Percentiles rank a stretch among this genome's conserved stretches.
These are phyloP conservation scores for Heliamphora exappendiculata DNA, from an alignment of 148 eudicot genomes.

Conservation along the genomic window DNA sequence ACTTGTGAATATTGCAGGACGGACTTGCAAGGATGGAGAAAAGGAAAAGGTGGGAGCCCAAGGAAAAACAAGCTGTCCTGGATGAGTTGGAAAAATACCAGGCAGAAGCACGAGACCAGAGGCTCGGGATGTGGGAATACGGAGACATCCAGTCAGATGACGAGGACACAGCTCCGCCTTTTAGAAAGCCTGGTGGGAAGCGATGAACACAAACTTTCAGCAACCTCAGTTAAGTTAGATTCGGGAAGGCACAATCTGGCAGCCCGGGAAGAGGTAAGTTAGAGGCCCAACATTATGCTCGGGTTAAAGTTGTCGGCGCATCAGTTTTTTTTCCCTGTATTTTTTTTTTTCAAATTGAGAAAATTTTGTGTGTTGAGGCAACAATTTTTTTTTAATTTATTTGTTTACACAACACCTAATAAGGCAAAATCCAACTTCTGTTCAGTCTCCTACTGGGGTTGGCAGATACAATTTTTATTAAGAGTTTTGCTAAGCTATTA, in stretches of 20 bases:
- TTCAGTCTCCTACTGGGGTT: background rate
- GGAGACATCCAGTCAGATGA: conserved; percentile 82
- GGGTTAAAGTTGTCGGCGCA: background rate
- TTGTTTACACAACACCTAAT: background rate
- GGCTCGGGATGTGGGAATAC: conserved; percentile 78
- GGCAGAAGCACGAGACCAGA: conserved; percentile 52
- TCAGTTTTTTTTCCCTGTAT: background rate
- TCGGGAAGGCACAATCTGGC: background rate
- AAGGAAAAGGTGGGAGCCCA: conserved; percentile 52
- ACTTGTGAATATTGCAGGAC: conserved; percentile 36
- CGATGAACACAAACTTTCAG: conserved; percentile 28
- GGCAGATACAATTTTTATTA: background rate
- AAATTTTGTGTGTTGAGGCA: background rate
- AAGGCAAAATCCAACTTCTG: background rate
- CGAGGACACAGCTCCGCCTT: conserved; percentile 58
- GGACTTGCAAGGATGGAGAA: conserved; percentile 84
- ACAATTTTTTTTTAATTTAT: conserved; percentile 16
- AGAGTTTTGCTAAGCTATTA: background rate
- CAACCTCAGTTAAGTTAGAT: background rate
- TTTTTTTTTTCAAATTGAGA: background rate
- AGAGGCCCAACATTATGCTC: background rate
- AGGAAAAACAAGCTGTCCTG: conserved; percentile 40
- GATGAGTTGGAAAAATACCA: conserved; percentile 70
- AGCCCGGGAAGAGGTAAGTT: background rate
- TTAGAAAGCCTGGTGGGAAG: conserved; percentile 59